These are phyloP conservation scores for Russula griseocarnosa DNA, from an alignment of 768 basidiomycete genomes.

Conservation along the genomic window DNA sequence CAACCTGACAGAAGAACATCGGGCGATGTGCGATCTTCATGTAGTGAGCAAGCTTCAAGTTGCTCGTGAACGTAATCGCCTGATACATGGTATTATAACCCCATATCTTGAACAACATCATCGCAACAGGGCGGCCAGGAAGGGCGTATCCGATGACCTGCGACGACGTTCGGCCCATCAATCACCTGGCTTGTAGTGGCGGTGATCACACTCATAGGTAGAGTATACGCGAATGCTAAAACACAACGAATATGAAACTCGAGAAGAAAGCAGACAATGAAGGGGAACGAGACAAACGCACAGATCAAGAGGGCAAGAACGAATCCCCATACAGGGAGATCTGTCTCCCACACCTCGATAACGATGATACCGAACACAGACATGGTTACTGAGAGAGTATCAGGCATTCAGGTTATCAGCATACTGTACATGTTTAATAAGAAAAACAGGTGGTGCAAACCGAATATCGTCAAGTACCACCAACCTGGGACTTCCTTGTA, in stretches of 20 bases:
- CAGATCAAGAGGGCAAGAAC: slow-evolving; percentile 51
- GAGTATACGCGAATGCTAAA: slow-evolving; percentile 40
- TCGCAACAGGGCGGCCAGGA: slow-evolving; percentile 43
- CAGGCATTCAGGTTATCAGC: too few species aligned
- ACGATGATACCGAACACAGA: slow-evolving; percentile 35
- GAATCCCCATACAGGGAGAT: too few species aligned
- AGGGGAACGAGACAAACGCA: slow-evolving; percentile 29
- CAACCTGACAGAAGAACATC: slow-evolving; percentile 48
- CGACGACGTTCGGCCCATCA: too few species aligned
- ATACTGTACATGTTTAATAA: too few species aligned
- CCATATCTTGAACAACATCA: slow-evolving; percentile 85
- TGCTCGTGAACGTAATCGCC: slow-evolving; percentile 63
- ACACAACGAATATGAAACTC: background rate
- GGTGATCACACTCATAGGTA: slow-evolving; percentile 56
- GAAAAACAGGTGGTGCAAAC: slow-evolving; percentile 11
- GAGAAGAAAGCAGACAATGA: background rate
- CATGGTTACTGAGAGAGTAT: slow-evolving; percentile 46
- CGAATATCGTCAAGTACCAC: slow-evolving; percentile 36
- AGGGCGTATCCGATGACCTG: too few species aligned
- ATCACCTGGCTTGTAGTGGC: slow-evolving; percentile 51
- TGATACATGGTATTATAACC: slow-evolving; percentile 70
- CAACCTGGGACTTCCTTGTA: too few species aligned
- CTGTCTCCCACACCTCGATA: too few species aligned
- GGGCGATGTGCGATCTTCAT: slow-evolving; percentile 70
- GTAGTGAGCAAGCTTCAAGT: slow-evolving; percentile 71